These are phyloP conservation scores for Phytophthora brassicae DNA, from an alignment of 352 stramenopile genomes.

Conservation along the genomic window DNA sequence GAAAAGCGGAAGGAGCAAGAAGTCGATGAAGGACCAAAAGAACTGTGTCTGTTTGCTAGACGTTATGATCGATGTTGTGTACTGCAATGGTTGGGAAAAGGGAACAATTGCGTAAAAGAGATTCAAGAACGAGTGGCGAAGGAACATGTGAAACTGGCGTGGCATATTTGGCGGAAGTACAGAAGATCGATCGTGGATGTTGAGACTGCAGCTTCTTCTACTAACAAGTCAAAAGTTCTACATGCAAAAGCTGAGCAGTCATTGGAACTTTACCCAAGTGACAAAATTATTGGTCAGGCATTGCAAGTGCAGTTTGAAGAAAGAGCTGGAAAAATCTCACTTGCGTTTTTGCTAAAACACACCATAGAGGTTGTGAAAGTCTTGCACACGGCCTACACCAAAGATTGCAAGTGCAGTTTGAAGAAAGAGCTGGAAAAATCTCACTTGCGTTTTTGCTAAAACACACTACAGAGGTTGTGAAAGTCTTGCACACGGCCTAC, in stretches of 20 bases:
- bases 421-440: slow-evolving; percentile 28
- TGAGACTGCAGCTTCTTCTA: slow-evolving; percentile 11
- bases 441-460: slow-evolving; percentile 47
- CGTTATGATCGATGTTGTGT: slow-evolving; percentile 58
- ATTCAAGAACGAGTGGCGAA: slow-evolving; percentile 51
- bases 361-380: slow-evolving; percentile 47
- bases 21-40: background rate
- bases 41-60: slow-evolving; percentile 61
- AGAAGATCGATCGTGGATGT: slow-evolving; percentile 32
- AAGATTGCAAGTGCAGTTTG: too few species aligned
- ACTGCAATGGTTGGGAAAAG: slow-evolving; percentile 50
- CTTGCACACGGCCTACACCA: slow-evolving; percentile 45
- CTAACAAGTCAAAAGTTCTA: slow-evolving; percentile 11
- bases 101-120: slow-evolving; percentile 10
- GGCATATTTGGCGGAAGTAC: slow-evolving; percentile 76
- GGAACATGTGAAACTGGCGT: slow-evolving; percentile 70
- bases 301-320: slow-evolving; percentile 43
- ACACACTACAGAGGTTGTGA: slow-evolving; percentile 47
- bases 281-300: slow-evolving; percentile 55
- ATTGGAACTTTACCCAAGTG: slow-evolving; percentile 61
- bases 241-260: slow-evolving; percentile 59
- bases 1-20: slow-evolving; percentile 23
- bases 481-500: slow-evolving; percentile 48
- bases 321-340: slow-evolving; percentile 33
- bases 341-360: slow-evolving; percentile 44